Conservation (phyloP, 306 rosid species). For the Dryas alaskensis region DNA sequence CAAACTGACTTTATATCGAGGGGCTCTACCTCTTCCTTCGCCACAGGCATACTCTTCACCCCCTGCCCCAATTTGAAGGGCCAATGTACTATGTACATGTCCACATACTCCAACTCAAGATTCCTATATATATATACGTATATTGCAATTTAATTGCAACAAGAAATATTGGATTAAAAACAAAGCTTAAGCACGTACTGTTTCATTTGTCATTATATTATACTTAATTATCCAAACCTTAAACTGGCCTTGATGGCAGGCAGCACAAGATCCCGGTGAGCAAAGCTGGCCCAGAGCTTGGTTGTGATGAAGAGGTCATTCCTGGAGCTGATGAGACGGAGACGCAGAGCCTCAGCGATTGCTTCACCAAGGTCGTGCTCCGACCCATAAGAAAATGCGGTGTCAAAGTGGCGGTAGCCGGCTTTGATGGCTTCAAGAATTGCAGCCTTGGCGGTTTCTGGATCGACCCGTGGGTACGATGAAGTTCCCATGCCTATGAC, state of each 20-base stretch:
- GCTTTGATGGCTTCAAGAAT: conserved; percentile 35
- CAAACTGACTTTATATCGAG: conserved; percentile 70
- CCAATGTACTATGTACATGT: conserved; percentile 40
- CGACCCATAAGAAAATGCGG: conserved; percentile 29
- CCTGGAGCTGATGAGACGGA: conserved; percentile 45
- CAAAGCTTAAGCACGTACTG: background rate
- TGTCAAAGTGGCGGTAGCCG: conserved; percentile 42
- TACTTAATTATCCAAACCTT: background rate
- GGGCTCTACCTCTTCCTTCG: conserved; percentile 30
- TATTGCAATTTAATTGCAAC: no score
- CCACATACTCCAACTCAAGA: conserved; percentile 32
- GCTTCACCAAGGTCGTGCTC: conserved; percentile 35
- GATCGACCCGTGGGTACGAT: conserved; percentile 6
- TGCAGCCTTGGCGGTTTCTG: conserved; percentile 22
- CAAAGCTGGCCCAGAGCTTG: conserved; percentile 53
- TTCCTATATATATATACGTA: conserved; percentile 6
- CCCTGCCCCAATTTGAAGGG: conserved; percentile 26
- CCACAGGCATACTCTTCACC: conserved; percentile 33
- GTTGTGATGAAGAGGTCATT: conserved; percentile 60
- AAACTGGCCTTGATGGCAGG: conserved; percentile 33
- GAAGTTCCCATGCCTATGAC: conserved; percentile 36
- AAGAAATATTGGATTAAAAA: background rate
- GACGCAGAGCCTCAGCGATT: conserved; percentile 24
- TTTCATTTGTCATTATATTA: no score
- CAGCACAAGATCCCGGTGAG: conserved; percentile 49